Percentiles rank a stretch among this genome's conserved stretches.
phyloP scores from a whole-genome alignment of 495 filamentous ascomycete species.

The Delitschia confertaspora region DNA sequence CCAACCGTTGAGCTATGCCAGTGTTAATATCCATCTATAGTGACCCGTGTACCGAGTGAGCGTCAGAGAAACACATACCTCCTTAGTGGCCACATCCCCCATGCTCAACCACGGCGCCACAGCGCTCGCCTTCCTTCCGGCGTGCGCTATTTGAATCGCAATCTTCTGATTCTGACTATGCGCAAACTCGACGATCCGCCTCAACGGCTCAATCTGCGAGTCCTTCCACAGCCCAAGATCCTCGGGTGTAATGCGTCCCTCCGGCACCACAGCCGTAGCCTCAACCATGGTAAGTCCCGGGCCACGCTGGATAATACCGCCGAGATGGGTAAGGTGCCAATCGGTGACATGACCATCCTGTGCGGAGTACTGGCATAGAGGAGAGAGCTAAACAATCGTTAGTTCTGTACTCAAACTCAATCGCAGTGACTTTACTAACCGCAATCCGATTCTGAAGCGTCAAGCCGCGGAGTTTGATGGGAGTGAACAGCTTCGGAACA shows the following conservation, averaged over 20 bases:
- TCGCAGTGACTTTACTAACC: slow-evolving; percentile 25
- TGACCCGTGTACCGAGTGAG: neutral
- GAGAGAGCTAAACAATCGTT: slow-evolving; percentile 33
- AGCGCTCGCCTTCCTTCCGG: slow-evolving; percentile 62
- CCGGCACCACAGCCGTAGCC: slow-evolving; percentile 55
- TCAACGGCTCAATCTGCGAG: slow-evolving; percentile 55
- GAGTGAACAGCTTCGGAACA: slow-evolving; percentile 30
- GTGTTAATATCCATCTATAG: neutral
- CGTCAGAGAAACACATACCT: slow-evolving; percentile 37
- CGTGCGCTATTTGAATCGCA: slow-evolving; percentile 66
- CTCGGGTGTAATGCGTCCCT: slow-evolving; percentile 64
- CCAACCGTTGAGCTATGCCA: slow-evolving; percentile 46
- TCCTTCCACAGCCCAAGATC: slow-evolving; percentile 63
- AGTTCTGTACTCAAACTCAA: slow-evolving; percentile 35
- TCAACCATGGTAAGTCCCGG: slow-evolving; percentile 58
- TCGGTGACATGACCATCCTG: slow-evolving; percentile 59
- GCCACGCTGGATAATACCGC: slow-evolving; percentile 55
- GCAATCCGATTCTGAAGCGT: slow-evolving; percentile 65
- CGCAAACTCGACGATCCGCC: slow-evolving; percentile 51
- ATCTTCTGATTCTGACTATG: slow-evolving; percentile 57
- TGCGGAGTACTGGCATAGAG: slow-evolving; percentile 65
- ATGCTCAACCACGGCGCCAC: slow-evolving; percentile 50
- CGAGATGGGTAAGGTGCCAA: slow-evolving; percentile 60
- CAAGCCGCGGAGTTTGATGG: slow-evolving; percentile 50
- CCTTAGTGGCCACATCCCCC: slow-evolving; percentile 41